Conservation (phyloP, 1,284 basidiomycete species). For the Tilletia horrida region DNA sequence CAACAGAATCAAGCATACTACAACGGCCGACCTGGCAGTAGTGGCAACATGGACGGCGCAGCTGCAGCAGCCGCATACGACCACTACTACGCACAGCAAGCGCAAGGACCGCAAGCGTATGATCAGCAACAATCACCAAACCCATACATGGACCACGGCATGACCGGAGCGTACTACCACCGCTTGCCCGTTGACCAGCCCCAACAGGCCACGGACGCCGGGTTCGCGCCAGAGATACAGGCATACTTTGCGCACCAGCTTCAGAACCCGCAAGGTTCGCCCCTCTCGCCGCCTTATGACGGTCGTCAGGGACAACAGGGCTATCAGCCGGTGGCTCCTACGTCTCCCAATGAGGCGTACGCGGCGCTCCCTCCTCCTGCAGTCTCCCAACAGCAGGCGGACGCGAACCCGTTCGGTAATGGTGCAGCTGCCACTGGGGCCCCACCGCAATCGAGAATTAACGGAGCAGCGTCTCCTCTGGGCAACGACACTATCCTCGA, state of each 20-base stretch:
- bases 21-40: constrained; percentile 4
- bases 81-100: constrained; percentile 1
- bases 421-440: too few species aligned
- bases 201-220: background rate
- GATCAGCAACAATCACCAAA: background rate
- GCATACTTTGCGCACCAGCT: background rate
- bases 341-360: too few species aligned
- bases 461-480: background rate
- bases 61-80: constrained; percentile 2
- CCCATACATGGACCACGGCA: background rate
- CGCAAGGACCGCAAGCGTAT: background rate
- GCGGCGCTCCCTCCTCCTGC: background rate
- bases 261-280: background rate
- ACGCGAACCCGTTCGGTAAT: background rate
- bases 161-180: constrained; percentile 7
- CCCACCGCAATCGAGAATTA: background rate
- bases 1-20: constrained; percentile 3
- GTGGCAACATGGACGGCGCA: background rate
- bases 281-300: background rate
- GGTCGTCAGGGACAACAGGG: background rate
- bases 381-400: too few species aligned
- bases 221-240: background rate
- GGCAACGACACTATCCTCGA: constrained; percentile 4
- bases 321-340: too few species aligned
- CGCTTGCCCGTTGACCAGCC: constrained; percentile 9